phyloP scores from a whole-genome alignment of 768 basidiomycete species.

The Kwoniella sp. region DNA sequence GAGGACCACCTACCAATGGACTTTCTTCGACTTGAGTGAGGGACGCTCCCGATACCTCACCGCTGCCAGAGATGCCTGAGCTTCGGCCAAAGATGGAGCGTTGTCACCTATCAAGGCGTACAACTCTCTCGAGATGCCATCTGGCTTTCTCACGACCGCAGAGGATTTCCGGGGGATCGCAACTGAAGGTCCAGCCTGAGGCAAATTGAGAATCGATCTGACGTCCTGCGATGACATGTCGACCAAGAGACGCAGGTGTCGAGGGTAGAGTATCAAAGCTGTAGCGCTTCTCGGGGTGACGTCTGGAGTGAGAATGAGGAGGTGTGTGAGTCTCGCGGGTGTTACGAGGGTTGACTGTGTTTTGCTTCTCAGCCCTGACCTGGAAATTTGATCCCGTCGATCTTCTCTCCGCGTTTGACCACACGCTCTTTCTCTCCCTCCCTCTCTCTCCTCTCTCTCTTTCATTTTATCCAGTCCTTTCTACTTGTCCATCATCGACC shows the following conservation, averaged over 20 bases:
- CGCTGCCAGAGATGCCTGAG: slow-evolving; percentile 26
- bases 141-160: slow-evolving; percentile 50
- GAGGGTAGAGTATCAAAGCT: no score
- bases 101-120: slow-evolving; percentile 93
- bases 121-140: slow-evolving; percentile 87
- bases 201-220: slow-evolving; percentile 72
- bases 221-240: slow-evolving; percentile 63
- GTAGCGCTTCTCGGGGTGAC: no score
- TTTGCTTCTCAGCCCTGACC: no score
- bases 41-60: slow-evolving; percentile 72
- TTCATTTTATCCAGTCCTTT: not conserved
- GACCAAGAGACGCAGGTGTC: no score
- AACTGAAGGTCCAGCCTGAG: slow-evolving; percentile 43
- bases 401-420: not conserved
- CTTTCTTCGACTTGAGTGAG: slow-evolving; percentile 61
- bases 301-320: no score
- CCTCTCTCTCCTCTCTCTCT: no score
- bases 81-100: slow-evolving; percentile 68
- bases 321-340: no score
- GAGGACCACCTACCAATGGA: slow-evolving; percentile 64
- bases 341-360: no score
- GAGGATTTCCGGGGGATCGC: slow-evolving; percentile 51
- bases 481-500: no score
- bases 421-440: no score
- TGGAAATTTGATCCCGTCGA: not conserved